Percentiles rank a stretch among this genome's conserved stretches.
These are phyloP conservation scores for Paramecium biaurelia DNA, from an alignment of 73 alveolate species.

Conservation along the genomic window DNA sequence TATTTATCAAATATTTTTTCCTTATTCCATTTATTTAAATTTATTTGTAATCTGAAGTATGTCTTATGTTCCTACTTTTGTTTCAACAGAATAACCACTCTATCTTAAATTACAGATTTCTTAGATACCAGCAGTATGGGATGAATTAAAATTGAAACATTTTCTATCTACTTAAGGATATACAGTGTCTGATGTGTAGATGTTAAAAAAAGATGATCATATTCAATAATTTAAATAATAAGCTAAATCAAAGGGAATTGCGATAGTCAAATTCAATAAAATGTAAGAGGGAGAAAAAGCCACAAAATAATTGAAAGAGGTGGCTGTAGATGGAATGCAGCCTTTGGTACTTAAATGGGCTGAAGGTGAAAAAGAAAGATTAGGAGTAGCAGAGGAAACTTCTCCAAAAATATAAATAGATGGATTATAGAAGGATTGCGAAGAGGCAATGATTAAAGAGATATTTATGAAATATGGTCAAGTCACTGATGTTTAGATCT, in stretches of 20 bases:
- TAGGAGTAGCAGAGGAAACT: constrained; percentile 53
- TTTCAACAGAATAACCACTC: not conserved
- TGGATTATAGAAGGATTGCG: constrained; percentile 50
- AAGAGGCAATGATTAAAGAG: constrained; percentile 46
- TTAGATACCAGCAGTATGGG: not conserved
- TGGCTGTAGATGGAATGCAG: not conserved
- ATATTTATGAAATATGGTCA: not conserved
- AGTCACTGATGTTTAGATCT: constrained; percentile 15
- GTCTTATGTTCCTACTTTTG: not conserved
- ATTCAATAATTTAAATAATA: not conserved
- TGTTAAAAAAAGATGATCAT: constrained; percentile 7
- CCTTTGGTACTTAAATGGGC: constrained; percentile 58
- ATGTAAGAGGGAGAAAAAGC: constrained; percentile 38
- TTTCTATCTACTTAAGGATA: not conserved
- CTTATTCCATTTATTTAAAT: not conserved
- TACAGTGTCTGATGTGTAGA: not conserved
- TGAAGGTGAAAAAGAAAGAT: constrained; percentile 58
- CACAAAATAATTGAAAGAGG: not conserved
- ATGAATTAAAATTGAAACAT: not conserved
- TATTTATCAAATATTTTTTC: not conserved
- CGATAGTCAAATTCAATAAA: constrained; percentile 1
- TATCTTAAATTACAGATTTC: not conserved
- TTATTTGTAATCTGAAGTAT: not conserved
- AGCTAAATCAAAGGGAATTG: not conserved
- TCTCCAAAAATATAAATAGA: constrained; percentile 36